phyloP scores from a whole-genome alignment of 495 filamentous ascomycete genomes.

The Penicillium macrosclerotiorum region DNA sequence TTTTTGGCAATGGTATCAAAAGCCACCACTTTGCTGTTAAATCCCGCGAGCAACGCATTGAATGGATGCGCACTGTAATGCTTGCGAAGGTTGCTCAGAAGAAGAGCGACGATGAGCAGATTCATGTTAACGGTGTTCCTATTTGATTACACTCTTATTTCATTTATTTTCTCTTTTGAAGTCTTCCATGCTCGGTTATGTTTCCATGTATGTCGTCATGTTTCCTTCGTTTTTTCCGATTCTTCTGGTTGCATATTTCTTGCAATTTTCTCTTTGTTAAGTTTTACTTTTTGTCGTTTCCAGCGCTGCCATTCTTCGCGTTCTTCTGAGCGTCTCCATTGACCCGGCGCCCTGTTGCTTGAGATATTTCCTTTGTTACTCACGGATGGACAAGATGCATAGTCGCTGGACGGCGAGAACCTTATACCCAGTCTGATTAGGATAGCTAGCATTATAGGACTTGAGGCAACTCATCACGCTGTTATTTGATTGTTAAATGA shows the following conservation, averaged over 20 bases:
- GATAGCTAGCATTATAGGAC: no score
- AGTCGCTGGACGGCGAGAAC: no score
- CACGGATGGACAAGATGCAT: no score
- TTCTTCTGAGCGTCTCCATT: no score
- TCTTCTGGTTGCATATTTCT: not conserved
- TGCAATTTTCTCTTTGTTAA: not conserved
- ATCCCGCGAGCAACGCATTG: conserved; percentile 82
- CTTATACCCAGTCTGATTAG: no score
- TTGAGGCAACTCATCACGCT: no score
- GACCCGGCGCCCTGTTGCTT: no score
- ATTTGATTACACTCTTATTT: no score
- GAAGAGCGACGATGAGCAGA: not conserved
- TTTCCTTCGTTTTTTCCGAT: not conserved
- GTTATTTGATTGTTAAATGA: no score
- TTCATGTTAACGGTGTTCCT: no score
- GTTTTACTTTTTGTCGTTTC: not conserved
- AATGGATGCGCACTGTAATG: conserved; percentile 99
- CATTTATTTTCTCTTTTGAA: not conserved
- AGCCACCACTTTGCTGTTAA: conserved; percentile 93
- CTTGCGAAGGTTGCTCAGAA: conserved; percentile 79
- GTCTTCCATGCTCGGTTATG: not conserved
- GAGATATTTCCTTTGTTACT: no score
- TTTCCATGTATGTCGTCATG: not conserved
- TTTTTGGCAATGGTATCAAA: conserved; percentile 55
- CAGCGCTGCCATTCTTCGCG: no score